Base-by-base conservation (phyloP, 495 filamentous ascomycete genomes). In the Bryoglossum gracile region DNA sequence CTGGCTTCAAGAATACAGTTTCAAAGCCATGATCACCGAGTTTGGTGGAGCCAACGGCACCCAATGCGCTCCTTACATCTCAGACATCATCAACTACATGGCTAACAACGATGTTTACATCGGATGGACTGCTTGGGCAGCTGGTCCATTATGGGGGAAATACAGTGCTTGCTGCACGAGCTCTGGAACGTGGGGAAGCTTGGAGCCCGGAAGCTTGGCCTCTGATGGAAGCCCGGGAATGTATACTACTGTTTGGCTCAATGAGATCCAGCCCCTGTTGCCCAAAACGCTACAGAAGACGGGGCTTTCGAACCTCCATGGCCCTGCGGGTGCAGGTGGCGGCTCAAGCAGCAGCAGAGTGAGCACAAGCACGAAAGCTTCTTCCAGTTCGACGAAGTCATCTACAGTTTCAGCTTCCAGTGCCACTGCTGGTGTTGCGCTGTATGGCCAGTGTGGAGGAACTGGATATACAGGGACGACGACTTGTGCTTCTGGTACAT, bases 111-210 rank as follows among this genome's bases (percentile, higher is more conserved):
- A 66, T 4, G 72, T 67, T 43, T 77, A 71, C 46, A 74, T 75
- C 45, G 73, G 73, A 1, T 77, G 73, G 73, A 70, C 73, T 0
- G 71, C 70, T 9, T 77, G 70, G 71, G 71, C 72, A 4, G 73
- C 72, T 3, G 72, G 72, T 0, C 72, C 73, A 1, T 68, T 75
- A 48, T 74, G 71, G 72, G 72, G 73, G 0, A 43, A 57, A 14
- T 57, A 61, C 19, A 68, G 63, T 53, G 65, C 73, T 2, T 77
- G 71, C 61, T 77, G 70, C 58, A 69, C 68, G 0, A 67, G 74
- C 57, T 59, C 58, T 28, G 50, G 52, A 33, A 62, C 67, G 41
- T 65, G 61, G 24, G 73, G 71, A 2, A 70, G 66, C 45, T 55
- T 74, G 14, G 71, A 77, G 54, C 72, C 70, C 0, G 66, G 65